Evolutionary conservation across 495 filamentous ascomycete species (phyloP), one percentile per base, ranked within the genome.

Genomic region (Annulohypoxylon nitens): DNA sequence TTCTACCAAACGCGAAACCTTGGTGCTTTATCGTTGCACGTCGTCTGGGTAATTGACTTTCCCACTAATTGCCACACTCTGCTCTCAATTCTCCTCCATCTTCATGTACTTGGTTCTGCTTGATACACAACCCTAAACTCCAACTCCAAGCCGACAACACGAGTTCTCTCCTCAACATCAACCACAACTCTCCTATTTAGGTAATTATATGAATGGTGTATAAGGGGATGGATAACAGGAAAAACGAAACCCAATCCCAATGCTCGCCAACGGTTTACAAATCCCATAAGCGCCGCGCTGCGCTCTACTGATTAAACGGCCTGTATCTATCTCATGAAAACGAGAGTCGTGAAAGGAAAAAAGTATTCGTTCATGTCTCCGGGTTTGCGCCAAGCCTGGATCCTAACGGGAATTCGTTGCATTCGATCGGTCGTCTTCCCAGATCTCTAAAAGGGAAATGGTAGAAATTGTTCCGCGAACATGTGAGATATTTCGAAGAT

Each of bases 311-410:
- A 73, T 79, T 79, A 79, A 79, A 77, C 70, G 76, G 55, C 77
- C 75, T 75, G 75, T 74, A 59, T 79, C 73, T 77, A 79, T 77
- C 72, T 75, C 77, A 79, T 77, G 45, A 79, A 70, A 79, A 76
- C 75, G 75, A 77, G 75, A 75, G 75, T 79, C 77, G 67, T 79
- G 77, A 79, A 79, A 72, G 69, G 71, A 75, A 76, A 70, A 69
- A 73, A 48, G 60, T 33, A 75, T 74, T 76, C 64, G 43, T 75
- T 74, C 69, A 67, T 77, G 60, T 72, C 72, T 68, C 75, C 75
- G 75, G 20, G 53, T 37, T 54, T 65, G 47, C 57, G 75, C 75
- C 61, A 72, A 67, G 43, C 58, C 69, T 50, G 41, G 64, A 73
- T 68, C 63, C 69, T 64, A 64, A 66, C 18, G 50, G 59, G 67